These are phyloP conservation scores for Balamuthia mandrillaris DNA, from an alignment of 208 protist species.

Conservation along the genomic window DNA sequence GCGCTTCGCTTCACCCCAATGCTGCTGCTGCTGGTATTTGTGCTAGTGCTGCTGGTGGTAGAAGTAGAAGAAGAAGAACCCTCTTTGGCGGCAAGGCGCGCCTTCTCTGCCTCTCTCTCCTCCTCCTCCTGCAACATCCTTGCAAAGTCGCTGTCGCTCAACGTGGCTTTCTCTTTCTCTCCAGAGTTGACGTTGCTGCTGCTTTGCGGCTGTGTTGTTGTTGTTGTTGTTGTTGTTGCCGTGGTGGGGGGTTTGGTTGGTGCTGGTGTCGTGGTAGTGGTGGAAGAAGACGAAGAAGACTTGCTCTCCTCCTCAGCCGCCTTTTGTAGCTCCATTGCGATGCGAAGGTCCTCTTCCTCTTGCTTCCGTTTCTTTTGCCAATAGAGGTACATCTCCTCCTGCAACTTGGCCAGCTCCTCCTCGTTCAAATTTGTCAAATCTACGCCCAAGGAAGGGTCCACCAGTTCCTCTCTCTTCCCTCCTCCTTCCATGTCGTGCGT, in stretches of 20 bases:
- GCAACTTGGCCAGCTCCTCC: background rate
- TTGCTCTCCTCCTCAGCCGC: background rate
- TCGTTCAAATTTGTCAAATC: too few species aligned
- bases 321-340: background rate
- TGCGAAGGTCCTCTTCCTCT: constrained; percentile 10
- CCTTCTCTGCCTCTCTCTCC: background rate
- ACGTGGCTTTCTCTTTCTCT: background rate
- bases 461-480: too few species aligned
- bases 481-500: too few species aligned
- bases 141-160: background rate
- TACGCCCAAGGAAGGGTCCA: too few species aligned
- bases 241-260: background rate
- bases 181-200: background rate
- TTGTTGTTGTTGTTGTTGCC: background rate
- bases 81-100: background rate
- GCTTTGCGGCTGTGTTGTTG: background rate
- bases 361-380: constrained; percentile 4
- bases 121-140: background rate
- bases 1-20: background rate
- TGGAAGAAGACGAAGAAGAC: background rate
- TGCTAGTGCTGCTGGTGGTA: too few species aligned
- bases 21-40: too few species aligned
- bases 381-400: background rate
- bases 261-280: background rate
- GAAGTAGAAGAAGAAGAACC: too few species aligned